These are phyloP conservation scores for Erysimum pusillum DNA, from an alignment of 441 rosid genomes.

Conservation along the genomic window DNA sequence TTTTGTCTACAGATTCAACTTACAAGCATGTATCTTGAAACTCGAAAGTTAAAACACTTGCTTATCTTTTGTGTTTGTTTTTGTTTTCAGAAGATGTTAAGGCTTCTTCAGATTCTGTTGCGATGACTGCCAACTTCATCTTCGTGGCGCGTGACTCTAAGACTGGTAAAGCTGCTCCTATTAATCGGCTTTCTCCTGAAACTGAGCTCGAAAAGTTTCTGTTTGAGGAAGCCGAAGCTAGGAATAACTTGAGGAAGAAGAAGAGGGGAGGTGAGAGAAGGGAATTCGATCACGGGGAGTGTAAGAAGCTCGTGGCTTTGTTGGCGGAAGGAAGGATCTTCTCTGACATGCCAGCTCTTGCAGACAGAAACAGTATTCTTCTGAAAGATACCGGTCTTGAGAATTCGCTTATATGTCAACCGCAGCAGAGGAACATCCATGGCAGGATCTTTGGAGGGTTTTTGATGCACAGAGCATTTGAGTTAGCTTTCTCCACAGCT, in stretches of 20 bases:
- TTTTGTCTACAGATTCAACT: not conserved
- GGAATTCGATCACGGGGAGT: constrained; percentile 56
- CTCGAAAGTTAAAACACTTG: not conserved
- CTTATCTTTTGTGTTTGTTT: constrained; percentile 24
- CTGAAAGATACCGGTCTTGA: constrained; percentile 75
- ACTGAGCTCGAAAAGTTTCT: constrained; percentile 68
- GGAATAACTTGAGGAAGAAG: constrained; percentile 67
- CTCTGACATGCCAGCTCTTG: constrained; percentile 87
- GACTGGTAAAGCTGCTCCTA: constrained; percentile 79
- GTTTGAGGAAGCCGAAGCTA: constrained; percentile 77
- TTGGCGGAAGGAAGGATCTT: constrained; percentile 79
- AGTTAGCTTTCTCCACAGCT: constrained; percentile 89
- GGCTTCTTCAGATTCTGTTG: constrained; percentile 60
- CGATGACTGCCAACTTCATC: constrained; percentile 78
- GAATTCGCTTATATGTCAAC: constrained; percentile 79
- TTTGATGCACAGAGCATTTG: constrained; percentile 84
- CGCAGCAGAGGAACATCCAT: constrained; percentile 85
- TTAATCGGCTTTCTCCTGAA: constrained; percentile 73
- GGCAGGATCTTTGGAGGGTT: constrained; percentile 87
- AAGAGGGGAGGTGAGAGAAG: constrained; percentile 63
- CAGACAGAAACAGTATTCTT: constrained; percentile 85
- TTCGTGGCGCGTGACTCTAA: constrained; percentile 87
- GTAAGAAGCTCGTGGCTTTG: constrained; percentile 57
- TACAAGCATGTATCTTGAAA: constrained; percentile 5
- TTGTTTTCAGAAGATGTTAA: constrained; percentile 57